Evolutionary conservation across 306 rosid species (phyloP), one percentile per base, ranked within the genome.

Genomic region (Dryas octopetala): DNA sequence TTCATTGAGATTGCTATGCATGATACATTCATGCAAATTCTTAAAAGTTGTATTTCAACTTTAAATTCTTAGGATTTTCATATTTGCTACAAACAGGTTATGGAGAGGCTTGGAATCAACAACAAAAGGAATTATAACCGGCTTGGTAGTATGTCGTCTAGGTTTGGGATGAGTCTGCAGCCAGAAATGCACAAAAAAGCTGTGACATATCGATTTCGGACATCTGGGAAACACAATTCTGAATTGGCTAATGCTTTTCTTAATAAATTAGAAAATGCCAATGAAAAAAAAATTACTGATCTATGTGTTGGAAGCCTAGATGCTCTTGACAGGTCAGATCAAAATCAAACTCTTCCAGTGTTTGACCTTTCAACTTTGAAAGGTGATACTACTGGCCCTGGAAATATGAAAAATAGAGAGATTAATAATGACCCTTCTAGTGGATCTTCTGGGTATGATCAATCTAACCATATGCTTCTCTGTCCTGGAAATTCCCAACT

Each of bases 31-130:
- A 23, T 61, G 59, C 38, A 68, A 57, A 44, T 75, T 76, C 80
- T 73, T 60, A 72, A 68, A 61, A 74, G 50, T 44, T 72, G 43
- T 60, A 11, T 71, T 84, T 76, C 51, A 66, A 63, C 75, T 66
- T 53, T 40, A 26, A 66, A 74, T 79, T 53, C 76, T 9, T 62
- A 79, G 52, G 51, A 78, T 50, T 70, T 68, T 63, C 16, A 13
- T 83, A 46, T 78, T 71, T 86, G 17, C 60, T 53, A 40, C 66
- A 54, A 78, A 71, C 89, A 91, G 98, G 81, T 95, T 15, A 79
- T 90, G 55, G 84, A 86, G 82, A 80, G 87, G 86, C 92, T 95
- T 78, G 93, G 97, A 78, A 85, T 95, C 73, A 94, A 89, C 62
- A 89, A 85, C 51, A 95, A 91, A 81, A 87, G 67, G 86, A 83